phyloP scores from a whole-genome alignment of 768 basidiomycete genomes.

The Lyophyllum decastes region DNA sequence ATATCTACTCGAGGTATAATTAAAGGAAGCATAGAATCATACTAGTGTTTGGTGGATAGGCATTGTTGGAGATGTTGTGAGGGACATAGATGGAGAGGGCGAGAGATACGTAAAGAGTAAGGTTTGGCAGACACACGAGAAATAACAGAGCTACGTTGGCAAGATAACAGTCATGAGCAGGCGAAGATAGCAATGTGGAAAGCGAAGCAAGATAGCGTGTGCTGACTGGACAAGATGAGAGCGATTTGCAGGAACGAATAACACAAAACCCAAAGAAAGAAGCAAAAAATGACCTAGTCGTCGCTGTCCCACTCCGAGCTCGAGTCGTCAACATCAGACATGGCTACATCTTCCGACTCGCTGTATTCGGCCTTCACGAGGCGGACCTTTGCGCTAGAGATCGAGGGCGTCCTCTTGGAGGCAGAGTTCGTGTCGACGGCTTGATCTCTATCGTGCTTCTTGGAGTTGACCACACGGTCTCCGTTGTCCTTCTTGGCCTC shows the following conservation, averaged over 20 bases:
- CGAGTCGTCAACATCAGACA: not conserved
- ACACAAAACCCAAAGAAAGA: not conserved
- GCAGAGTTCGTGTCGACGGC: too few relatives aligned
- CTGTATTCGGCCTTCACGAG: not conserved
- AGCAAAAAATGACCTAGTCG: not conserved
- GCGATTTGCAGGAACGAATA: not conserved
- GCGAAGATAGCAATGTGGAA: not conserved
- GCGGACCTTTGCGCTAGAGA: not conserved
- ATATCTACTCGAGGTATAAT: too few relatives aligned
- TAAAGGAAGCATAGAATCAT: too few relatives aligned
- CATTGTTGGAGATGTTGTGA: too few relatives aligned
- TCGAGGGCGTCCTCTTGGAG: not conserved
- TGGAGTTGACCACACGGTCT: too few relatives aligned
- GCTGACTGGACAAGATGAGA: not conserved
- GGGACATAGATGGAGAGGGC: too few relatives aligned
- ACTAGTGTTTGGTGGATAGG: too few relatives aligned
- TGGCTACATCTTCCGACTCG: not conserved
- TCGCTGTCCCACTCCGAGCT: not conserved
- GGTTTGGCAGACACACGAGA: not conserved
- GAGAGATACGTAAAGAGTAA: not conserved
- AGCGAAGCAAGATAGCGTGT: not conserved
- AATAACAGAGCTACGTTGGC: too few relatives aligned
- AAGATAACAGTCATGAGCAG: not conserved
- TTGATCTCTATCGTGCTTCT: too few relatives aligned
- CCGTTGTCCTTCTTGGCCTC: not conserved